Base-by-base conservation (phyloP, 108 stramenopile genomes). In the Mayamaea pseudoterrestris region DNA sequence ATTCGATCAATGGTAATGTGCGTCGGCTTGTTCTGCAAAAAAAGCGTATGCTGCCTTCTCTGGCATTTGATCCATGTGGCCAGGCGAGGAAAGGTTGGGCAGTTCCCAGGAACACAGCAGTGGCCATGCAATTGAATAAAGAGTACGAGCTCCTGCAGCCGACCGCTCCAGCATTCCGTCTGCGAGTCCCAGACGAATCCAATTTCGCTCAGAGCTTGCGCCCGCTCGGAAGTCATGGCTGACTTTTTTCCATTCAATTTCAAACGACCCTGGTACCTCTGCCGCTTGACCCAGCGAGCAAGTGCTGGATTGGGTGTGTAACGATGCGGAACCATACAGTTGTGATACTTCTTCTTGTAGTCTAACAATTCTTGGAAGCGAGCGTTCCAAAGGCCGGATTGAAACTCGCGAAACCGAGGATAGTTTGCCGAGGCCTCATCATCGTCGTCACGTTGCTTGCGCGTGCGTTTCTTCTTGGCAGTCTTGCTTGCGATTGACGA, bases 171-270 rank as follows among this genome's bases (percentile, higher is more conserved):
- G 14, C 42, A 64, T 1, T 45, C 58, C 49, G 76, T 73, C 28
- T 46, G 56, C 35, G 69, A 62, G 13, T 40, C 65, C 81, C 81
- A 83, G 13, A 44, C 41, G 52, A 83, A 83, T n/a, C 74, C 76
- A 27, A 75, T 31, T 9, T 30, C 25, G 42, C 74, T 47, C 41
- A 83, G 41, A 27, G 34, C 27, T 14, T 58, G 54, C n/a, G 67
- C 39, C 30, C 65, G 58, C 2, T 45, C 12, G 8, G 47, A 41
- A 3, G 61, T 83, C 58, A 76, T 53, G 50, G 57, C 54, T 4
- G 73, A 62, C 45, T 34, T 55, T 18, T 55, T 32, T 17, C 58
- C 68, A 7, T 57, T 49, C 28, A 47, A 43, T n/a, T 50, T 47
- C 26, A 63, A 53, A 41, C 68, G 69, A 40, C 52, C 51, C 39